A percentile compares a stretch with the other conserved stretches of the same genome.
phyloP scores from a whole-genome alignment of 164 flowering plant genomes.

The Umbellularia californica region DNA sequence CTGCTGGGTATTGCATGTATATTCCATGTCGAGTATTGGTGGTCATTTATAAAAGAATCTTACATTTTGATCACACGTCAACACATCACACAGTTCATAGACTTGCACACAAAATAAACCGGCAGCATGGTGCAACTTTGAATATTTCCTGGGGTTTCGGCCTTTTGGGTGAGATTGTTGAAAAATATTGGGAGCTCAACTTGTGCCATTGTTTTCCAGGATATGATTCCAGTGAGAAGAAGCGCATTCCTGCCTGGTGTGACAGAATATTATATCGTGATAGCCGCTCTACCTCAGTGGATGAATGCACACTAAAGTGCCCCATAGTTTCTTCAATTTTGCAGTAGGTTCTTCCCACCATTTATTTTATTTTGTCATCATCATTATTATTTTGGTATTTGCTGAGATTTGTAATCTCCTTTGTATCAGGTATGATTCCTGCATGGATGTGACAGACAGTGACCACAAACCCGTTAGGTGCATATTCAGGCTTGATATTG shows the following conservation, averaged over 20 bases:
- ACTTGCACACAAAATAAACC: not conserved
- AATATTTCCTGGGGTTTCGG: not conserved
- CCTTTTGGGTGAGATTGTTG: not conserved
- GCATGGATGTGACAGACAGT: slow-evolving; percentile 97
- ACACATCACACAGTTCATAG: too few relatives aligned
- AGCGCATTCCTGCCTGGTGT: slow-evolving; percentile 99
- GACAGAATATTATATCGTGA: slow-evolving; percentile 92
- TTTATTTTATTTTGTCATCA: not conserved
- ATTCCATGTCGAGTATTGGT: too few relatives aligned
- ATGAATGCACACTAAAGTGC: slow-evolving; percentile 75
- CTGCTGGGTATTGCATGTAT: too few relatives aligned
- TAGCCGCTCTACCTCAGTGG: slow-evolving; percentile 40
- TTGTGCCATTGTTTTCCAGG: slow-evolving; percentile 38
- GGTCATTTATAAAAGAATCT: too few relatives aligned
- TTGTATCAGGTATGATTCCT: slow-evolving; percentile 76
- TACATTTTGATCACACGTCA: too few relatives aligned
- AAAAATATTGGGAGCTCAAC: not conserved
- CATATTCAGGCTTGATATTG: slow-evolving; percentile 57
- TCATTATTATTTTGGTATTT: not conserved
- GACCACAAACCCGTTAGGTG: slow-evolving; percentile 99
- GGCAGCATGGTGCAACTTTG: not conserved
- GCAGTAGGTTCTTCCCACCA: slow-evolving; percentile 40
- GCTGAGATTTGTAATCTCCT: slow-evolving; percentile 1
- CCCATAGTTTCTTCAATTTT: slow-evolving; percentile 66
- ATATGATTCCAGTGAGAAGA: slow-evolving; percentile 98